Evolutionary conservation across 345 rosid genomes (phyloP), one percentile per base, ranked within the genome.

Genomic region (Gynandropsis gynandra): DNA sequence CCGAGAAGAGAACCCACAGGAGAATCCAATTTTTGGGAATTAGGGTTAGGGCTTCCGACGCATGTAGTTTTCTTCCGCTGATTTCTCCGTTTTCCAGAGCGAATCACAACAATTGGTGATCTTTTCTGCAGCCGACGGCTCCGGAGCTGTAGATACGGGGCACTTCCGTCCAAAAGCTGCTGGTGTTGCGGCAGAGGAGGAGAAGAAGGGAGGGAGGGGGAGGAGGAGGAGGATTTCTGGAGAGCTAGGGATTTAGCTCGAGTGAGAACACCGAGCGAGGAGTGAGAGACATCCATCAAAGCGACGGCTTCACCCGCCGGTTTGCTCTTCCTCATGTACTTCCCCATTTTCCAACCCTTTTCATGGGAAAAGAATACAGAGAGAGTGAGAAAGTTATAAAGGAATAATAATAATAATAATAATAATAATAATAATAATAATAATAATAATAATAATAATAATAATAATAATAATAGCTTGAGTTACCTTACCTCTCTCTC

Each of bases 201-300:
- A 55, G 20, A 3, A 65, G 66, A 9, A 1, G 73, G 39, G 13
- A 60, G 34, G 17, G 62, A 33, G 4, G 29, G 29, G 29, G 5
- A 5, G 29, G 29, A 24, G 5, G 29, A 24, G 29, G 67, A 40
- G 1, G 72, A 59, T 24, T 24, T 24, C 29, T 24, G 29, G 40
- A 81, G 84, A 42, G 96, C 94, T 37, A 89, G 73, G 59, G 94
- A 81, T 42, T 72, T 74, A 56, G 97, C 96, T 20, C 96, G 76
- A 16, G 95, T 90, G 0, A 83, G 85, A 54, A 87, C 96, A 18
- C 96, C 98, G 4, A 79, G 74, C 2, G 88, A 60, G 51, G 85
- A 71, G 29, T 75, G 74, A 6, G 80, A 50, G 17, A 79, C 63
- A 60, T 82, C 98, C 80, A 84, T 71, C 12, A 83, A 75, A 48